phyloP scores from a whole-genome alignment of 768 basidiomycete genomes.

The Russula lepida region DNA sequence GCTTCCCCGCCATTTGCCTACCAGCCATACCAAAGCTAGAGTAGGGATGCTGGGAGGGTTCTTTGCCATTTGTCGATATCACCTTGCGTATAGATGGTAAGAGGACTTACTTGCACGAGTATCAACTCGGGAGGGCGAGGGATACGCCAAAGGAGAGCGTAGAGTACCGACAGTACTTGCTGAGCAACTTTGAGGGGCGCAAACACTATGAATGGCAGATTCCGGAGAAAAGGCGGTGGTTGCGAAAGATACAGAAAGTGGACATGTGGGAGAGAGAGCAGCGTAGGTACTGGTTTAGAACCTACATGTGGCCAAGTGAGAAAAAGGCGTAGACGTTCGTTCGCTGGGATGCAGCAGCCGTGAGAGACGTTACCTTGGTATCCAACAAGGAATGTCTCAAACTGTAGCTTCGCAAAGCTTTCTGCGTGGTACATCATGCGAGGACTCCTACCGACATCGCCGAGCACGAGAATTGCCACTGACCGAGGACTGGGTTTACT shows the following conservation, averaged over 20 bases:
- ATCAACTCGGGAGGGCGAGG: constrained; percentile 72
- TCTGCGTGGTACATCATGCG: constrained; percentile 99
- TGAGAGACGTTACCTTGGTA: constrained; percentile 56
- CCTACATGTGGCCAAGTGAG: constrained; percentile 41
- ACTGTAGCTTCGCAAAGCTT: constrained; percentile 76
- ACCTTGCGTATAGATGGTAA: not conserved
- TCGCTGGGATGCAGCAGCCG: not conserved
- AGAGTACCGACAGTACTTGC: constrained; percentile 57
- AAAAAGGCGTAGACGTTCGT: no score
- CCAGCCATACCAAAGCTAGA: constrained; percentile 74
- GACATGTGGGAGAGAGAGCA: constrained; percentile 58
- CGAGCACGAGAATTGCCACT: constrained; percentile 86
- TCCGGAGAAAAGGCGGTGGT: constrained; percentile 44
- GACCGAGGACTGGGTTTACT: constrained; percentile 41
- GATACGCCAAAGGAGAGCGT: constrained; percentile 51
- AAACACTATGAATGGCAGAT: constrained; percentile 57
- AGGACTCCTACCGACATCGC: constrained; percentile 92
- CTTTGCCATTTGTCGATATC: constrained; percentile 34
- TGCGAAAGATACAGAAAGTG: constrained; percentile 60
- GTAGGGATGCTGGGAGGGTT: constrained; percentile 97
- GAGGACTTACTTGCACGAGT: constrained; percentile 69
- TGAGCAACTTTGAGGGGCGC: constrained; percentile 75
- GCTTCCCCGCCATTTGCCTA: constrained; percentile 56
- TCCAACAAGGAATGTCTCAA: constrained; percentile 74
- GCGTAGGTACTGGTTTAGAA: constrained; percentile 65